Evolutionary conservation across 345 rosid species (phyloP), one percentile per base, ranked within the genome.

Genomic region (Jatropha curcas): DNA sequence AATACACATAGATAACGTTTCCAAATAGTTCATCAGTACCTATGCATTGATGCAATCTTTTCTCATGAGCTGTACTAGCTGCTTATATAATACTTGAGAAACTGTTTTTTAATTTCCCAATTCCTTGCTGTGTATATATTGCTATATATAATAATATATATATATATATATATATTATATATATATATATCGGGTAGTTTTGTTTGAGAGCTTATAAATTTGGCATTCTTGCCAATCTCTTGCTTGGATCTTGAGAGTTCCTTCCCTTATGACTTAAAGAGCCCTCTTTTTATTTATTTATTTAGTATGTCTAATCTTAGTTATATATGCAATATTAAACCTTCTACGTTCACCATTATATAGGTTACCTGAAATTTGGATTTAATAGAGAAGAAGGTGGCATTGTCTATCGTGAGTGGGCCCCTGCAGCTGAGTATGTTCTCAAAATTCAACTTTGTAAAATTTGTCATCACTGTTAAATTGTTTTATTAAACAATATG

Each of bases 381-480:
- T 82, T 90, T 60, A 88, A 84, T 79, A 83, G 87, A 72, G 88
- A 88, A 84, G 89, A 80, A 7, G 89, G 69, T 61, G 68, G 81
- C 71, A 86, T 88, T 80, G 84, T 86, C 78, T 90, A 87, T 76
- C 85, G 83, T 34, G 96, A 90, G 79, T 90, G 93, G 96, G 96
- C 96, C 30, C 96, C 96, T 71, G 89, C 96, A 71, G 96, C 96
- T 35, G 81, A 76, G 96, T 90, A 77, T 78, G 93, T 79, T 28
- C 2, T 64, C 56, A 50, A 72, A 37, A 35, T 65, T 41, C 41
- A 60, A 57, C 28, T 50, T 62, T 51, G 48, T 51, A 53, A 41
- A 20, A 17, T 28, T 65, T 55, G 48, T 64, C 27, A 12, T 63
- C 41, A 43, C 53, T 63, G 48, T 51, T 62, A 72, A 65, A 65